Evolutionary conservation across 352 stramenopile genomes (phyloP).

Genomic region (Phytophthora pseudosyringae): DNA sequence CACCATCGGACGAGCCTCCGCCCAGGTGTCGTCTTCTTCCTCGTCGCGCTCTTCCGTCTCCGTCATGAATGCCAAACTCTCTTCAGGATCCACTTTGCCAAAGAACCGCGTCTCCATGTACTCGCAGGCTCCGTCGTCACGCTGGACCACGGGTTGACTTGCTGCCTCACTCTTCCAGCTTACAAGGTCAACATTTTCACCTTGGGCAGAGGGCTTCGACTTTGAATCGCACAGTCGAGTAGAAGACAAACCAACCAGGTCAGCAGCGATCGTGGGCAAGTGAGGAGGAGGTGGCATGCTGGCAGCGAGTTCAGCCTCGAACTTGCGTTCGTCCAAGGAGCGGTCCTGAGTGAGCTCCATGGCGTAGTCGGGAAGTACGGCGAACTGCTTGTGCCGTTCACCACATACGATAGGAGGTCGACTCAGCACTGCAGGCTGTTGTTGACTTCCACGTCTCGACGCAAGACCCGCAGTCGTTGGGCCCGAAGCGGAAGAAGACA

Average conservation of each 20-base stretch:
- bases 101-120: constrained; percentile 31
- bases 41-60: constrained; percentile 23
- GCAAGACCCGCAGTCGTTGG: neutral
- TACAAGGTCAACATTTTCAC: constrained; percentile 3
- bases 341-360: constrained; percentile 21
- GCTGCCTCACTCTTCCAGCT: constrained; percentile 1
- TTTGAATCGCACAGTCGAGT: neutral
- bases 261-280: constrained; percentile 49
- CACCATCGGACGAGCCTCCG: constrained; percentile 2
- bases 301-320: constrained; percentile 54
- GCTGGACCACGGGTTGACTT: constrained; percentile 2
- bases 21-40: constrained; percentile 14
- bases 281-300: constrained; percentile 63
- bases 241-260: constrained; percentile 30
- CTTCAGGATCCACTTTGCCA: constrained; percentile 36
- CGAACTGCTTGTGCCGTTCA: constrained; percentile 56
- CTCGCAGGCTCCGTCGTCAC: constrained; percentile 10
- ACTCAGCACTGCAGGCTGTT: constrained; percentile 19
- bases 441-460: constrained; percentile 21
- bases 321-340: constrained; percentile 45
- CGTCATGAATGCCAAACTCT: constrained; percentile 34
- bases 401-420: constrained; percentile 52
- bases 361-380: constrained; percentile 43
- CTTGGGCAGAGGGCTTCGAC: neutral
- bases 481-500: constrained; percentile 5